A percentile compares a stretch with the other conserved stretches of the same genome.
phyloP scores from a whole-genome alignment of 2,329 filamentous ascomycete genomes.

The Trichoderma aggressivum region DNA sequence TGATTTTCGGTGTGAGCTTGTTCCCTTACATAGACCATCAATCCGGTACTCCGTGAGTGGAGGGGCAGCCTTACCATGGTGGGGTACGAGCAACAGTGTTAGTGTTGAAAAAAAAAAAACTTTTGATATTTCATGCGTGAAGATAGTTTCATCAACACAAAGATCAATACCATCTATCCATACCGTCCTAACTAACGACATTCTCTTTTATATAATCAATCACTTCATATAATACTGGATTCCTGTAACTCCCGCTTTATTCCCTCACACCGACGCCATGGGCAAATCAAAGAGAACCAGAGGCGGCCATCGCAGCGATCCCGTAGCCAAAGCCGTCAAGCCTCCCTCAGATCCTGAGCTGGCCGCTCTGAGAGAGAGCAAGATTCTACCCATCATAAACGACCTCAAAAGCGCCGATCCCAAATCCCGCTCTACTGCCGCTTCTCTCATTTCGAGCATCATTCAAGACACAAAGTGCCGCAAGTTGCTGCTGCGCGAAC shows the following conservation, averaged over 20 bases:
- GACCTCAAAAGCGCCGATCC: slow-evolving; percentile 58
- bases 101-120: slow-evolving; percentile 2
- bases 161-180: neutral
- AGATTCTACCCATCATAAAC: slow-evolving; percentile 60
- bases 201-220: neutral
- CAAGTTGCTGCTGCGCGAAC: slow-evolving; percentile 63
- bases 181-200: neutral
- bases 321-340: slow-evolving; percentile 56
- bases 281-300: slow-evolving; percentile 57
- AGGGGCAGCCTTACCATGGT: slow-evolving; percentile 11
- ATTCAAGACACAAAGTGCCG: slow-evolving; percentile 60
- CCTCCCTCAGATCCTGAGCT: slow-evolving; percentile 62
- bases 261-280: slow-evolving; percentile 39
- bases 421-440: slow-evolving; percentile 57
- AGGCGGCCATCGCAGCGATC: slow-evolving; percentile 51
- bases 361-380: slow-evolving; percentile 58
- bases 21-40: too few species aligned
- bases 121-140: neutral
- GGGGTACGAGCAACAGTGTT: slow-evolving; percentile 18
- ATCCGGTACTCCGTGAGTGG: neutral
- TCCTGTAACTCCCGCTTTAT: neutral
- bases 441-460: slow-evolving; percentile 58
- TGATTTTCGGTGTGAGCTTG: neutral
- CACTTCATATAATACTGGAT: neutral
- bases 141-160: neutral